Base-by-base conservation (phyloP, 352 stramenopile genomes). In the Albugo laibachii region DNA sequence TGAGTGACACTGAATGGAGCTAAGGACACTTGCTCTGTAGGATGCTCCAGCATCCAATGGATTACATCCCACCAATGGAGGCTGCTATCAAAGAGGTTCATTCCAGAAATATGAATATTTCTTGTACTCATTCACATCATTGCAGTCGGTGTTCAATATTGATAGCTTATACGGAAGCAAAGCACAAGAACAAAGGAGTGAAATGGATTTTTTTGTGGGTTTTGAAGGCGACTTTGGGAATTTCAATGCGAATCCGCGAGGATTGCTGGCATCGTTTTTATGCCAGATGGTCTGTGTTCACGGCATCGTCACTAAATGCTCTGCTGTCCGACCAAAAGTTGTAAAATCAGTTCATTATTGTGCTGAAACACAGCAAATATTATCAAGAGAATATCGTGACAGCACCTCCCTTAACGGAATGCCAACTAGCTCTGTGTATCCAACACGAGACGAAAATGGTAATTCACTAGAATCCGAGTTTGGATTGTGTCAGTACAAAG, bases 261-360 rank as follows among this genome's bases (percentile, higher is more conserved):
- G 81, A 0, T 68, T 99, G 20, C 72, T 88, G 8, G 88, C 88
- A 10, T 76, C 63, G 5, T 91, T 89, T 34, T 61, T 98, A 11
- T 87, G 85, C 10, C 79, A 95, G 47, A 80, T 98, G 52, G 93
- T 99, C 36, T 98, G 93, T 55, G 92, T 99, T 0, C 94, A 99
- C 58, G 95, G 96, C 13, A 98, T 99, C 50, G 93, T 98, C 18
- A 99, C 95, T 13, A 99, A 98, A 67, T 93, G 86, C 73, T 95
- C 93, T 11, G 71, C 86, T 2, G 88, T 99, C 49, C 91, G 96
- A 46, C 95, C 96, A 11, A 99, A 99, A 68, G 81, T 99, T 19
- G 86, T 98, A 21, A 77, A 81, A 50, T 96, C 81, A 16, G 78
- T 99, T 8, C 96, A 99, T 55, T 99, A 97, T 66, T 99, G 95